phyloP scores from a whole-genome alignment of 2,329 filamentous ascomycete genomes.

The Aspergillus brasiliensis region DNA sequence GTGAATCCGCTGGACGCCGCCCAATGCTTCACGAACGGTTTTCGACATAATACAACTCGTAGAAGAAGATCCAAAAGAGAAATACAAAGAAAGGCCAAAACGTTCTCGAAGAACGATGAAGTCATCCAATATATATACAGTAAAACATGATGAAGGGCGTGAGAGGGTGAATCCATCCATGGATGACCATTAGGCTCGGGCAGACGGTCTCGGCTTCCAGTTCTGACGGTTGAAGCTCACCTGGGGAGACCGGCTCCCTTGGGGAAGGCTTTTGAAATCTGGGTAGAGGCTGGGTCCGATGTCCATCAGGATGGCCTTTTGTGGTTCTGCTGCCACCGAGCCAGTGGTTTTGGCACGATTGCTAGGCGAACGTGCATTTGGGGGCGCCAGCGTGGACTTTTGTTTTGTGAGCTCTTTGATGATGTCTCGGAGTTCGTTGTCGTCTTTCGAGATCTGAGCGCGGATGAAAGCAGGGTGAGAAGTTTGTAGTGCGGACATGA shows the following conservation, averaged over 20 bases:
- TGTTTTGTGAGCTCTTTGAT: conserved; percentile 61
- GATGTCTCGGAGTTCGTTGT: conserved; percentile 73
- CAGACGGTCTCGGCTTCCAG: conserved; percentile 37
- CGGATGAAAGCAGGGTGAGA: conserved; percentile 67
- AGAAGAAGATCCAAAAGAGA: conserved; percentile 9
- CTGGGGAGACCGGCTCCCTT: conserved; percentile 35
- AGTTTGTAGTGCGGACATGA: conserved; percentile 73
- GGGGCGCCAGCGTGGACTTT: conserved; percentile 19
- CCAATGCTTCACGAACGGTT: conserved; percentile 32
- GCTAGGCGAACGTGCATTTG: conserved; percentile 26
- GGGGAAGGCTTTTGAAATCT: conserved; percentile 30
- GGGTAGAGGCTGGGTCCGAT: conserved; percentile 40
- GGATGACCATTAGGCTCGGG: conserved; percentile 27
- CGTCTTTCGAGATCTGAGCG: conserved; percentile 78
- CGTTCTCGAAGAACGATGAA: conserved; percentile 15
- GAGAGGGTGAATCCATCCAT: background rate
- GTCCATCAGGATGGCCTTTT: conserved; percentile 50
- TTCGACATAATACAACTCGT: conserved; percentile 27
- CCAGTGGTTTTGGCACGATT: conserved; percentile 30
- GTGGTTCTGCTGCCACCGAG: conserved; percentile 41
- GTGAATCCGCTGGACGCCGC: conserved; percentile 28
- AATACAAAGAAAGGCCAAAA: conserved; percentile 17
- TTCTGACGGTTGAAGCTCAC: conserved; percentile 34
- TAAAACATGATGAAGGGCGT: conserved; percentile 10
- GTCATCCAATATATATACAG: conserved; percentile 19